Conservation (phyloP, 1,284 basidiomycete species). For the Pisolithus thermaeus region DNA sequence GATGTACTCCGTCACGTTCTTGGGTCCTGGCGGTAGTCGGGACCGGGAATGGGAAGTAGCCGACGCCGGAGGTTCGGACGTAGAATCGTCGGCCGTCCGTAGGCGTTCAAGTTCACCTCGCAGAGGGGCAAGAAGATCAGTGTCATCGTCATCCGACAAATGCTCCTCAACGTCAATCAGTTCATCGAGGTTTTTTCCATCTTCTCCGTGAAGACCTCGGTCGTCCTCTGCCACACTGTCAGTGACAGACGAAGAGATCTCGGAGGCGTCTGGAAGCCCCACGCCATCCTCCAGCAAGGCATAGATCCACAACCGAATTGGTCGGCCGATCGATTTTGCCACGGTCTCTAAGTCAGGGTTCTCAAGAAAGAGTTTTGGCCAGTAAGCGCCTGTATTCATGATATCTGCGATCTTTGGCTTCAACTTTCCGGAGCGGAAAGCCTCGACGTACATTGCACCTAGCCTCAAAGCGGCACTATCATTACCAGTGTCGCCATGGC, state of each 20-base stretch:
- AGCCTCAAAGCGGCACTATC: slow-evolving; percentile 13
- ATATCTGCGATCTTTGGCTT: slow-evolving; percentile 54
- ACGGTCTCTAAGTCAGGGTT: slow-evolving; percentile 68
- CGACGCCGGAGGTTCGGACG: slow-evolving; percentile 26
- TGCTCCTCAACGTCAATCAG: slow-evolving; percentile 53
- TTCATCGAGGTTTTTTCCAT: slow-evolving; percentile 42
- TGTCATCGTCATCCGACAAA: slow-evolving; percentile 31
- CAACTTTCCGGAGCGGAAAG: slow-evolving; percentile 57
- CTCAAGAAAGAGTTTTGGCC: slow-evolving; percentile 70
- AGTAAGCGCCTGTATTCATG: slow-evolving; percentile 56
- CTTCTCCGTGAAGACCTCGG: slow-evolving; percentile 12
- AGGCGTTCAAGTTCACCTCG: slow-evolving; percentile 61
- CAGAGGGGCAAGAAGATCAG: slow-evolving; percentile 60
- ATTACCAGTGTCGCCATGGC: slow-evolving; percentile 18
- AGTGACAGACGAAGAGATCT: too few species aligned
- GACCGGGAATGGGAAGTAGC: slow-evolving; percentile 27
- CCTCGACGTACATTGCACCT: slow-evolving; percentile 44
- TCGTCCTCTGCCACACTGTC: background rate
- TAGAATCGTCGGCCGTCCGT: slow-evolving; percentile 27
- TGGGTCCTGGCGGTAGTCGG: slow-evolving; percentile 26
- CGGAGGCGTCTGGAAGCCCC: slow-evolving; percentile 41
- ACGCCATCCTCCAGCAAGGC: slow-evolving; percentile 62
- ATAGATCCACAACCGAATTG: slow-evolving; percentile 63
- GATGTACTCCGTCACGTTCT: slow-evolving; percentile 60
- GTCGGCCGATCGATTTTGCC: slow-evolving; percentile 51